Conservation (phyloP, 2,329 filamentous ascomycete species). For the Colletotrichum magnum region DNA sequence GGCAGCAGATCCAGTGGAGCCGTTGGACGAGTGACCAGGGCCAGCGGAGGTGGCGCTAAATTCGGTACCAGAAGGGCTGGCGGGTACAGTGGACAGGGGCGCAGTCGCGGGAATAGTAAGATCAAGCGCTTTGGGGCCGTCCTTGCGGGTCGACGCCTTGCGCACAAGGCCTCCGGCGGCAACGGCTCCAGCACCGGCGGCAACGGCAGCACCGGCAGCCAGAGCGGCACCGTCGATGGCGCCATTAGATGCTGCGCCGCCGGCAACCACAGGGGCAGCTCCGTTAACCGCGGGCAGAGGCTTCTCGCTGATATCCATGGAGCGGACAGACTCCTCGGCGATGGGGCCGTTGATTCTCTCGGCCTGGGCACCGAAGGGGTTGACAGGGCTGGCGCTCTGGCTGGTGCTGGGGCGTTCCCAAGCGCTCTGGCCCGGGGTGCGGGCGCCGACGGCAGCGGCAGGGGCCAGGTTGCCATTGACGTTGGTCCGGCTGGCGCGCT, state of each 20-base stretch:
- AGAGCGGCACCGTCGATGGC: conserved; percentile 53
- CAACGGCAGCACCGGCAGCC: conserved; percentile 42
- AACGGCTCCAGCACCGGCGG: conserved; percentile 54
- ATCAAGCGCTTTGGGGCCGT: conserved; percentile 66
- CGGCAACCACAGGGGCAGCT: conserved; percentile 4
- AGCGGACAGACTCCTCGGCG: conserved; percentile 52
- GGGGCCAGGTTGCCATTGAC: conserved; percentile 54
- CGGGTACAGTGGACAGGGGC: conserved; percentile 56
- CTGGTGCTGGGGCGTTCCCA: conserved; percentile 65
- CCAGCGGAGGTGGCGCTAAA: conserved; percentile 71
- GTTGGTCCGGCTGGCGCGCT: conserved; percentile 64
- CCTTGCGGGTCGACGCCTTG: conserved; percentile 70
- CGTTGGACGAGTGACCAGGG: conserved; percentile 59
- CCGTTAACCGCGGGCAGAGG: conserved; percentile 30
- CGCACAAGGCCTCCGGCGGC: conserved; percentile 59
- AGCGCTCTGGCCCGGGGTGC: conserved; percentile 51
- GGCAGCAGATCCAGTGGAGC: conserved; percentile 68
- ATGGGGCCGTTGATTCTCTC: conserved; percentile 64
- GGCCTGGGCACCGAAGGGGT: conserved; percentile 79
- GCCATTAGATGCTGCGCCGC: conserved; percentile 43
- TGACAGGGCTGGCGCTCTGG: conserved; percentile 67
- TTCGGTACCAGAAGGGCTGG: conserved; percentile 75
- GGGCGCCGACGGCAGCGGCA: conserved; percentile 47
- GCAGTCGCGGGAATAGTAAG: conserved; percentile 61
- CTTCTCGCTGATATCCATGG: conserved; percentile 52